Base-by-base conservation (phyloP, 2,329 filamentous ascomycete genomes). In the Huntiella decipiens region DNA sequence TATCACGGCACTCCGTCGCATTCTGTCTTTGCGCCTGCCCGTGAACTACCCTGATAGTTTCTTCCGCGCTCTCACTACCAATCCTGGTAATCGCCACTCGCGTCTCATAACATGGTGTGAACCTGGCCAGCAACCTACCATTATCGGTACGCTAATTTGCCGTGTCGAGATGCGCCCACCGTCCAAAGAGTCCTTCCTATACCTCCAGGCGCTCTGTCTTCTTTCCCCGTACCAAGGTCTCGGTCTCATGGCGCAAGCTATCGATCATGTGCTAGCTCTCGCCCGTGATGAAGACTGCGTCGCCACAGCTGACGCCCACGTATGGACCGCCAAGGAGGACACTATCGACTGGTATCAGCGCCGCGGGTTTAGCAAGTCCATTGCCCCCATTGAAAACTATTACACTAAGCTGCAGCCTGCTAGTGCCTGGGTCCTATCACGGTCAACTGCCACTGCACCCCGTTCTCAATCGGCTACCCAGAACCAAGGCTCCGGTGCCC, bases 291-390 rank as follows among this genome's bases (percentile, higher is more conserved):
- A 60, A 3, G 58, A 64, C 51, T 55, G 65, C 44, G 63, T 67
- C 32, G 53, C 53, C 33, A 54, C 63, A 38, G 61, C 77, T 12
- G 79, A 74, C 52, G 77, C 77, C 4, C 77, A 81, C 56, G 77
- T 80, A 12, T 81, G 77, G 77, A 76, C 75, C 8, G 67, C 74
- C 49, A 79, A 79, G 56, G 66, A 69, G 2, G 75, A 79, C 15
- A 77, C 68, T 0, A 58, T 79, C 50, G 63, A 63, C 48, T 81
- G 77, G 76, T 81, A 81, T 59, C 54, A 62, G 31, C 63, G 65
- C 17, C 66, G 73, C 7, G 73, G 74, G 2, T 81, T 81, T 56
- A 54, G 56, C 48, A 62, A 63, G 43, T 63, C 67, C 42, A 64
- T 62, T 11, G 54, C 63, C 33, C 62, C 65, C n/a, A 56, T 77